Evolutionary conservation across 306 rosid species (phyloP), one percentile per base, ranked within the genome.

Genomic region (Acacia melanoxylon): DNA sequence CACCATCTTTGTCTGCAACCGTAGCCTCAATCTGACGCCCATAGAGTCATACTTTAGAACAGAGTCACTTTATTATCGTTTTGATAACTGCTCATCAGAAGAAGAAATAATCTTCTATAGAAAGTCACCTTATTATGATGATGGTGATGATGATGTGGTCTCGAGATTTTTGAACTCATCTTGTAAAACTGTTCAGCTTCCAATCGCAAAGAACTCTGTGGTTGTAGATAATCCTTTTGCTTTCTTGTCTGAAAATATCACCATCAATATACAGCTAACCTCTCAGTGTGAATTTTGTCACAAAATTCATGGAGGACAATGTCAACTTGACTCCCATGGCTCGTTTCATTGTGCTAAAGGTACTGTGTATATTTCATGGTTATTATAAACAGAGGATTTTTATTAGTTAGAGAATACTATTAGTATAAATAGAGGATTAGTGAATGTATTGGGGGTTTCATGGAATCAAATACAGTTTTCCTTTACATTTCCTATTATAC

Each of bases 111-210:
- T 33, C 37, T 37, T 72, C 74, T 85, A 41, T 42, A 14, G 12
- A 4, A 40, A 2, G 11, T 40, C 73, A 40, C 3, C 5, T 37
- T 11, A 27, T 68, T 45, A 37, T 37, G 12, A 6, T 22, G 56
- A 22, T 8, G 54, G 15, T 13, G 9, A 12, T 61, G 75, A 24
- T 45, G 56, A 13, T 71, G 33, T 5, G 12, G 56, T 17, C 14
- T 22, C 0, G 0, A 10, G 14, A 19, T 7, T 19, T 24, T 42
- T 49, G 11, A 42, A n/a, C 25, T 16, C 25, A 52, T 52, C 56
- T 3, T 84, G 90, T 70, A 68, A 83, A 9, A 12, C 17, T 1
- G 20, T 78, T 52, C 40, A 51, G 52, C 86, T 89, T 75, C 89
- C 86, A 10, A 42, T 12, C 6, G 10, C 3, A 2, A 19, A 11